Evolutionary conservation across 345 rosid genomes (phyloP), one percentile per base, ranked within the genome.

Genomic region (Gossypium australe): DNA sequence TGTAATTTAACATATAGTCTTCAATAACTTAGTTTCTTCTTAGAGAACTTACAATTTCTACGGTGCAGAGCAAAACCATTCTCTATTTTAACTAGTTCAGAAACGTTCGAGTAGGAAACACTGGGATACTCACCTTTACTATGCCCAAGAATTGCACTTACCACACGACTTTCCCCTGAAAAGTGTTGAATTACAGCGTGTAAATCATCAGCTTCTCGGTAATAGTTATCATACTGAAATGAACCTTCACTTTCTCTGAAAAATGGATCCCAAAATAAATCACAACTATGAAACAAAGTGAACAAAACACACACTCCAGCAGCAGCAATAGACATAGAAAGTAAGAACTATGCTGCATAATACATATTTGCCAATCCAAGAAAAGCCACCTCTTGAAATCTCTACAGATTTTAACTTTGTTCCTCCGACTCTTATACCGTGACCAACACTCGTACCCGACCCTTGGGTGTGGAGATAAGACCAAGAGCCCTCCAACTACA

Each of bases 221-320:
- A 80, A 25, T 90, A 92, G 84, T 87, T 85, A 58, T 90, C 91
- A 73, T 79, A 89, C 68, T 79, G 79, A 84, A 92, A 94, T 70
- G 81, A 74, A 69, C 97, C 97, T 85, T 94, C 97, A 82, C 97
- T 94, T 82, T 89, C 94, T 78, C 97, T 89, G 80, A n/a, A 77
- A 82, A 51, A 41, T 55, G 10, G 49, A 45, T 34, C 41, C 41
- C 41, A 34, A 34, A 34, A 34, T 34, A 34, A 34, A 6, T 34
- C 41, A 34, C 41, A 34, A 73, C 67, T 45, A 45, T 25, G 52
- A 55, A 72, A 7, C 51, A 24, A 77, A 17, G 43, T 9, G 38
- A 25, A 71, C 29, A 1, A 2, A 57, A 20, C 3, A 3, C 58
- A 20, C 67, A 5, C 41, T 34, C 41, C 41, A 4, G 41, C 41